Evolutionary conservation across 2,329 filamentous ascomycete genomes (phyloP).

Genomic region (Fusarium pseudoanthophilum): DNA sequence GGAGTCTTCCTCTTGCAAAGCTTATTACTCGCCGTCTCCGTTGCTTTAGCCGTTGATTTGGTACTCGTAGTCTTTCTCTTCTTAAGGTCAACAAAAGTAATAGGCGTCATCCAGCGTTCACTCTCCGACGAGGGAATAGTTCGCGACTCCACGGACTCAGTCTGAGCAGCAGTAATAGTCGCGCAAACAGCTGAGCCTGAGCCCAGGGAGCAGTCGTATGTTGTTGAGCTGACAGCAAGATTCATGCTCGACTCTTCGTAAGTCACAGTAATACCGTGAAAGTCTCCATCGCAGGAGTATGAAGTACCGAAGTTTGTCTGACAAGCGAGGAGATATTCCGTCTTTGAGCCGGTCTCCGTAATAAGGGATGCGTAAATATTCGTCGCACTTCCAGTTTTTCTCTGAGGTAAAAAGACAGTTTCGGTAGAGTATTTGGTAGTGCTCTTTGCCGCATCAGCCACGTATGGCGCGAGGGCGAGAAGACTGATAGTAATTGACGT

Average conservation of each 20-base stretch:
- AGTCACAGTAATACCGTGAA: slow-evolving; percentile 36
- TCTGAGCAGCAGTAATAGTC: neutral
- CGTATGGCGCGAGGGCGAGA: neutral
- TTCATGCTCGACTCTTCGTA: slow-evolving; percentile 26
- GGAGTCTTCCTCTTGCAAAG: slow-evolving; percentile 21
- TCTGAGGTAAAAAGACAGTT: slow-evolving; percentile 32
- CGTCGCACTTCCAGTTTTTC: slow-evolving; percentile 27
- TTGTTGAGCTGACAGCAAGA: slow-evolving; percentile 22
- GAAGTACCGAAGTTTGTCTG: slow-evolving; percentile 30
- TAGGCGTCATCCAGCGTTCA: slow-evolving; percentile 36
- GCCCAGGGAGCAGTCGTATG: slow-evolving; percentile 32
- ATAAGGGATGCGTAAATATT: slow-evolving; percentile 43
- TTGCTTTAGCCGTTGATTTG: neutral
- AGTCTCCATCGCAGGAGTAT: slow-evolving; percentile 38
- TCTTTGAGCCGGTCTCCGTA: slow-evolving; percentile 29
- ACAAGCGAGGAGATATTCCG: slow-evolving; percentile 41
- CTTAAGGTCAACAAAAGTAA: slow-evolving; percentile 21
- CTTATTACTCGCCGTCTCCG: neutral
- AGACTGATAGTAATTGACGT: neutral
- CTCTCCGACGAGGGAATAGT: slow-evolving; percentile 28
- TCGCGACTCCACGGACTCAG: neutral
- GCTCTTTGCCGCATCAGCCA: slow-evolving; percentile 7
- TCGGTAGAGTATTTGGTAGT: slow-evolving; percentile 20
- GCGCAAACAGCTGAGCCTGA: slow-evolving; percentile 27
- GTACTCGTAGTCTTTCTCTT: slow-evolving; percentile 12